Evolutionary conservation across 768 basidiomycete genomes (phyloP), one percentile per base, ranked within the genome.

Genomic region (Pleurotus cornucopiae): DNA sequence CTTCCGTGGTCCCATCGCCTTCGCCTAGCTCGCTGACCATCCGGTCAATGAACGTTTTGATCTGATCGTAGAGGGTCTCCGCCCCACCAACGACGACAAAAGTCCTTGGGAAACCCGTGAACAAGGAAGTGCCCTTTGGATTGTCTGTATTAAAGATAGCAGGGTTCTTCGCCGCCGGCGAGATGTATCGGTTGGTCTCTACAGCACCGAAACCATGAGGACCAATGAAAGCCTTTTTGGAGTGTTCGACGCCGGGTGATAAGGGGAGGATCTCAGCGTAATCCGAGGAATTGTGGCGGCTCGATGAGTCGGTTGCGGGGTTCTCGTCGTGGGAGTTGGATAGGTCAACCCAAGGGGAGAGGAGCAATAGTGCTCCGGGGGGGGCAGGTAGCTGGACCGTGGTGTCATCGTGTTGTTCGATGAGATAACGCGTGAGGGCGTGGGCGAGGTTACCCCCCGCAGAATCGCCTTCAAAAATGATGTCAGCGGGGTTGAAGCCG

Each of bases 391-490:
- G 54, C 11, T 34, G 30, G 7, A 34, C 30, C 4, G 67, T 64
- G 7, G 67, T 52, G 2, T 68, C 54, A 34, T 62, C 63, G 25
- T 70, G 69, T 66, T 84, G 68, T 58, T 84, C 80, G 14, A 80
- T 69, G 21, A 90, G 77, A 60, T 86, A 85, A 4, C 84, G 82
- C 6, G 73, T 77, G 44, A 89, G 74, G 0, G 84, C 83, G 34
- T 83, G 74, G 0, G 83, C 82, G 23, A 91, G 79, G 67, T 91
- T 88, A 4, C 77, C 91, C 2, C 91, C 90, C 0, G 90, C 88
- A 1, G 87, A 91, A 64, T 93, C 89, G 2, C 90, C 91, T 18
- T 74, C 74, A 18, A 91, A 49, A 54, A 89, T 75, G 63, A 93
- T 85, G 61, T 88, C 71, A 14, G 71, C 66, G 0, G 88, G 80